phyloP scores from a whole-genome alignment of 257 asterid species.

The Penstemon eatonii region DNA sequence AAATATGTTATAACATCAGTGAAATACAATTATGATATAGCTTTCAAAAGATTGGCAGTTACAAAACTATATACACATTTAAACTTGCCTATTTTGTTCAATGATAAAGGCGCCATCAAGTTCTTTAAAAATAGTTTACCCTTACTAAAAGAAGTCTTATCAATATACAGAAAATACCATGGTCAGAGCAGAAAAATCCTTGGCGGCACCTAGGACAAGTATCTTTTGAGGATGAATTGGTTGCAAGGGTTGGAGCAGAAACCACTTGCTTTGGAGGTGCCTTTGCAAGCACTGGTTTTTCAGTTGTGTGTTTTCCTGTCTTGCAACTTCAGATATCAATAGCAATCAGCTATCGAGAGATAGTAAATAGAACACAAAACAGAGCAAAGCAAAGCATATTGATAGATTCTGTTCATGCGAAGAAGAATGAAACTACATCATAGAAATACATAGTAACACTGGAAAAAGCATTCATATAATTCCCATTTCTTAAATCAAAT shows the following conservation, averaged over 20 bases:
- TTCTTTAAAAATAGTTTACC: conserved; percentile 7
- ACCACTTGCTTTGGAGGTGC: conserved; percentile 41
- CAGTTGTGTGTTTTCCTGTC: conserved; percentile 58
- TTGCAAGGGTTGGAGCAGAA: conserved; percentile 36
- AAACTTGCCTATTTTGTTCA: conserved; percentile 18
- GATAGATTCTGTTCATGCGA: not conserved
- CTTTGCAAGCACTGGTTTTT: conserved; percentile 46
- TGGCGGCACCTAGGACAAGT: conserved; percentile 85
- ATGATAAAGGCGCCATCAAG: conserved; percentile 4
- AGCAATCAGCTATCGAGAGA: conserved; percentile 31
- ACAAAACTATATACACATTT: conserved; percentile 1
- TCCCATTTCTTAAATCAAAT: not conserved
- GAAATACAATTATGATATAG: not conserved
- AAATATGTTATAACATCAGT: not conserved
- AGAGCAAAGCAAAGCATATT: not conserved
- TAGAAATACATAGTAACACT: not conserved
- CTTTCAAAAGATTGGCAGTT: conserved; percentile 11
- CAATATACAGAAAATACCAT: conserved; percentile 21
- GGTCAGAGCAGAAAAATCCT: conserved; percentile 83
- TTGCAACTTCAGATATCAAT: conserved; percentile 50
- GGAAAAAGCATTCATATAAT: not conserved
- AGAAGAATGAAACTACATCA: conserved; percentile 13
- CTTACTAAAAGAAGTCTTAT: not conserved
- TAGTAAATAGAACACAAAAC: not conserved
- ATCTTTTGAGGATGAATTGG: conserved; percentile 45